Conservation (phyloP, 2,329 filamentous ascomycete species). For the Nothomitra cinnamomea region DNA sequence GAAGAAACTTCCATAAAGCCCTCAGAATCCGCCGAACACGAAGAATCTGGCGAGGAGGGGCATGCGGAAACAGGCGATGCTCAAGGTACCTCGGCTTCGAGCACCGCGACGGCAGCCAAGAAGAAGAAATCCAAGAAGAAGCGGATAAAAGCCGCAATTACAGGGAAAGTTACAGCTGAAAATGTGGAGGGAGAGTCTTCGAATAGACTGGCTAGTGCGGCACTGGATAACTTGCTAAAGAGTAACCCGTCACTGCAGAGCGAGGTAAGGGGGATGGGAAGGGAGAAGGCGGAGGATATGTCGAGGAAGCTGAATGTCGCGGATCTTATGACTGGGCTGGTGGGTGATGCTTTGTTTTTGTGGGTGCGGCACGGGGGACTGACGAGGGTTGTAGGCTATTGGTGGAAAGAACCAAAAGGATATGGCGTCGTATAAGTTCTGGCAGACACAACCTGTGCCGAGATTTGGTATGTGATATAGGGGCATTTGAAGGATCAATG, state of each 20-base stretch:
- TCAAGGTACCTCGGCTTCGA: constrained; percentile 16
- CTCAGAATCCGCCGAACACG: constrained; percentile 14
- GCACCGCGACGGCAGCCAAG: constrained; percentile 20
- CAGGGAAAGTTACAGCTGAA: constrained; percentile 14
- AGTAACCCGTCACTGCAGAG: constrained; percentile 47
- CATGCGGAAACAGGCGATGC: constrained; percentile 17
- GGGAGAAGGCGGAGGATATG: constrained; percentile 36
- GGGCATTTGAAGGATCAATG: neutral
- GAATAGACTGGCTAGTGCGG: constrained; percentile 4
- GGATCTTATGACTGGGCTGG: constrained; percentile 31
- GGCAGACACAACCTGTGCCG: constrained; percentile 91
- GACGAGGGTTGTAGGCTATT: constrained; percentile 31
- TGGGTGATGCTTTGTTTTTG: constrained; percentile 12
- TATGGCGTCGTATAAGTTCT: constrained; percentile 96
- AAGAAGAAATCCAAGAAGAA: constrained; percentile 51
- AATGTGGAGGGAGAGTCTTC: constrained; percentile 16
- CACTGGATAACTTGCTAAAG: constrained; percentile 23
- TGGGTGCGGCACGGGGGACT: constrained; percentile 22
- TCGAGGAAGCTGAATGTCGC: constrained; percentile 31
- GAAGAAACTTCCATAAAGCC: neutral
- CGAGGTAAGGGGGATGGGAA: constrained; percentile 55
- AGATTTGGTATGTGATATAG: constrained; percentile 41
- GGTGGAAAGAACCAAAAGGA: constrained; percentile 84
- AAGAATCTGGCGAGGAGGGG: constrained; percentile 31
- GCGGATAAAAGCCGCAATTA: constrained; percentile 33